Evolutionary conservation across 495 filamentous ascomycete species (phyloP).

Genomic region (Penicillium flavigenum): DNA sequence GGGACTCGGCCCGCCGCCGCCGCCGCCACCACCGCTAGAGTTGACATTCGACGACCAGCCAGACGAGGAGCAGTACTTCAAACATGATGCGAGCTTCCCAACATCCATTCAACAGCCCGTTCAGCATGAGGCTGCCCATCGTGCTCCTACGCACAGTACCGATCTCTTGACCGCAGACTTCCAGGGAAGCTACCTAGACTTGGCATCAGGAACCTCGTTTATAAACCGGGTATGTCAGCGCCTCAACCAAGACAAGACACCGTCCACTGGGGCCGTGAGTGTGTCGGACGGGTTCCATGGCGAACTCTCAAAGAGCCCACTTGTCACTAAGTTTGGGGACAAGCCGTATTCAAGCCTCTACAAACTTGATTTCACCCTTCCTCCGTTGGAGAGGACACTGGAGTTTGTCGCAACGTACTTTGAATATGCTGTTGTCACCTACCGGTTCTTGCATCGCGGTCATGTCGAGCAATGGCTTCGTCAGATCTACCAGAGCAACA

Average conservation of each 20-base stretch:
- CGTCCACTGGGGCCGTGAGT: not conserved
- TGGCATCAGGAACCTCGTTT: constrained; percentile 2
- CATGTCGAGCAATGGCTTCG: constrained; percentile 3
- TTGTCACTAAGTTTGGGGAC: not conserved
- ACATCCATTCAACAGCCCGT: not conserved
- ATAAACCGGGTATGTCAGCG: constrained; percentile 2
- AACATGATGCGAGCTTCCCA: not conserved
- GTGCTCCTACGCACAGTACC: not conserved
- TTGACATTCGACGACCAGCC: not conserved
- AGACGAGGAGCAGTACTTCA: not conserved
- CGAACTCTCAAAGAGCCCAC: not conserved
- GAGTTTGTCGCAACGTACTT: not conserved
- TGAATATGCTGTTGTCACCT: constrained; percentile 4
- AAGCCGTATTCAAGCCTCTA: constrained; percentile 5
- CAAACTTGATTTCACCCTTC: constrained; percentile 1
- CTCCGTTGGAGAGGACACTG: constrained; percentile 1
- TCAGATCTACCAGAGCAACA: constrained; percentile 4
- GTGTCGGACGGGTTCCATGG: not conserved
- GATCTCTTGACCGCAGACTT: constrained; percentile 3
- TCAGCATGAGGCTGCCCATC: not conserved
- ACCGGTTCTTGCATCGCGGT: constrained; percentile 4
- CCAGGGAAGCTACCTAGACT: not conserved
- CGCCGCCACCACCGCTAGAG: constrained; percentile 1
- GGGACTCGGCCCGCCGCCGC: constrained; percentile 1
- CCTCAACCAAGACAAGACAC: constrained; percentile 1